Evolutionary conservation across 192 early-diverging fungal species (phyloP), one percentile per base, ranked within the genome.

Genomic region (Rhizoclosmatium globosum): DNA sequence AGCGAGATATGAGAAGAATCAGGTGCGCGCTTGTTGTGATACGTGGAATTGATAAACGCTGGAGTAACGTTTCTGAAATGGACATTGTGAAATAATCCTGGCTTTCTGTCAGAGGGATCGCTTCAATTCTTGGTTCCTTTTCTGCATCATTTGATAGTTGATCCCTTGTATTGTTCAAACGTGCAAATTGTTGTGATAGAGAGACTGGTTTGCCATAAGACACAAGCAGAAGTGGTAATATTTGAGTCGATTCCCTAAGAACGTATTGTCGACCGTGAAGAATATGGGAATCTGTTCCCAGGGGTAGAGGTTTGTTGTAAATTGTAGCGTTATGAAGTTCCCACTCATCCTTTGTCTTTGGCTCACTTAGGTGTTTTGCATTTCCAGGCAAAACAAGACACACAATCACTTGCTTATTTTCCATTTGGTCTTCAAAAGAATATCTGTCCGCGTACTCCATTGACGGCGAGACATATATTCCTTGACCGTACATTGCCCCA

Each of bases 361-460:
- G 31, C 31, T 31, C 31, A 31, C 31, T 31, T 7, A 68, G 38
- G 17, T 39, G 43, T 46, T 68, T 68, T 2, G 43, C 45, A n/a
- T 23, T 7, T 68, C 67, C 67, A 45, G 67, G 67, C 7, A 15
- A 2, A 13, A 68, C 45, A n/a, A 68, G 67, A 68, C 67, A 68
- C 31, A 47, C 44, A 2, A 68, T 47, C 2, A 68, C 11, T 46
- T 68, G 67, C 43, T 46, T 41, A 23, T 68, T 68, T 47, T 68
- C 67, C 67, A 68, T 46, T 3, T 42, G 13, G 43, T 68, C 67
- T 47, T 68, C 41, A 23, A 68, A 68, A 2, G 39, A 13, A 17
- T 68, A 68, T 21, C 9, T 11, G 23, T 68, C 67, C 39, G 67
- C 67, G 23, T 44, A 41, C 4, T 13, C 0, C 11, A 41, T n/a